These are phyloP conservation scores for Penicillium olsonii DNA, from an alignment of 2,329 filamentous ascomycete genomes.

Conservation along the genomic window DNA sequence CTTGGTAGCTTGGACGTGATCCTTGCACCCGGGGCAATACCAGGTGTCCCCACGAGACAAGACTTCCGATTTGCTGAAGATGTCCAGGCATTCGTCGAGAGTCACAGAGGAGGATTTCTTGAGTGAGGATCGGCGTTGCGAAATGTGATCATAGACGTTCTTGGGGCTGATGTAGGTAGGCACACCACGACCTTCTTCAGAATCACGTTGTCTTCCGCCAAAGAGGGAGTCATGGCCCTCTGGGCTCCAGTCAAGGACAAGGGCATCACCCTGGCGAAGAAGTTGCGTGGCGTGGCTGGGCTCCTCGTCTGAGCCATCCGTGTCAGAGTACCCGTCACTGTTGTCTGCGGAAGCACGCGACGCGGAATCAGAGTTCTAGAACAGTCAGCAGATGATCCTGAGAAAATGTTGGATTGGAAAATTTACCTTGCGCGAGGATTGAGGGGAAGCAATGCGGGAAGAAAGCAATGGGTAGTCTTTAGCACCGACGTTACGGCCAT, in stretches of 20 bases:
- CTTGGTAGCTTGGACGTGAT: conserved; percentile 88
- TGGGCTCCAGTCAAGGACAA: conserved; percentile 82
- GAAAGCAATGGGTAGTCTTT: conserved; percentile 59
- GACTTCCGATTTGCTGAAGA: conserved; percentile 92
- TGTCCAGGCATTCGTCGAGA: conserved; percentile 86
- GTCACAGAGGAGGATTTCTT: conserved; percentile 71
- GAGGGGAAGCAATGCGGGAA: conserved; percentile 45
- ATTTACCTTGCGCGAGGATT: conserved; percentile 20
- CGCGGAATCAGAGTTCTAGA: background rate
- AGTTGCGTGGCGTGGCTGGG: conserved; percentile 47
- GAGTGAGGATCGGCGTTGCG: conserved; percentile 58
- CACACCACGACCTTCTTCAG: conserved; percentile 58
- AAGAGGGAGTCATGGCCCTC: conserved; percentile 74
- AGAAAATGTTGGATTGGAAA: background rate
- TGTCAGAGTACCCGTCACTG: conserved; percentile 34
- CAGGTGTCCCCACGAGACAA: conserved; percentile 94
- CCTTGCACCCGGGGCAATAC: conserved; percentile 96
- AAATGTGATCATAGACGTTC: conserved; percentile 59
- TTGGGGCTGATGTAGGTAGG: conserved; percentile 59
- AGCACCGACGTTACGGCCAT: conserved; percentile 65
- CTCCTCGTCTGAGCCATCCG: conserved; percentile 26
- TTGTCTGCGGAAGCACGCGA: conserved; percentile 16
- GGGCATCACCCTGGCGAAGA: conserved; percentile 77
- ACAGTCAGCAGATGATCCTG: background rate
- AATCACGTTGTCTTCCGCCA: conserved; percentile 37